phyloP scores from a whole-genome alignment of 306 rosid species.

The Castanea mollissima region DNA sequence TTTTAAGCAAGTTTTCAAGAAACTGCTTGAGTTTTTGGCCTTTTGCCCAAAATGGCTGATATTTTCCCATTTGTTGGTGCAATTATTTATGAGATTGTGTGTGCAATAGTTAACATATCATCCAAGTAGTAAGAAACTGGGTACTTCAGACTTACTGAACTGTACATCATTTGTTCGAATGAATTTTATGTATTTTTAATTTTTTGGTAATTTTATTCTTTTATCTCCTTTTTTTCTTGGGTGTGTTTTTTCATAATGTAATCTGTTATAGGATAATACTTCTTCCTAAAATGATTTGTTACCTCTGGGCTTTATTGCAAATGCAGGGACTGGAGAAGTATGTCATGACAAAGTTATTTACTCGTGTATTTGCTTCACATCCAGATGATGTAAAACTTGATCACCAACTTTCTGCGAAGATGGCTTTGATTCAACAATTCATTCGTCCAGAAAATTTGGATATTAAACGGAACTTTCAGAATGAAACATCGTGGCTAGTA shows the following conservation, averaged over 20 bases:
- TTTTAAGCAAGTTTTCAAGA: too few relatives aligned
- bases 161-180: background rate
- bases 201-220: background rate
- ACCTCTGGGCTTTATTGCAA: conserved; percentile 23
- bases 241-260: conserved; percentile 9
- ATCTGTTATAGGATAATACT: conserved; percentile 9
- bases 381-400: conserved; percentile 84
- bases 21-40: background rate
- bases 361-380: conserved; percentile 89
- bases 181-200: background rate
- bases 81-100: background rate
- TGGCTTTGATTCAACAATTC: conserved; percentile 86
- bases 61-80: background rate
- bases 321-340: conserved; percentile 98
- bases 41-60: background rate
- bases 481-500: conserved; percentile 98
- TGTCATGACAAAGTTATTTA: conserved; percentile 95
- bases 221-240: background rate
- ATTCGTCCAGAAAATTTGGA: conserved; percentile 93
- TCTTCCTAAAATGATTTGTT: conserved; percentile 23
- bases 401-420: conserved; percentile 76
- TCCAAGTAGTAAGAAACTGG: background rate
- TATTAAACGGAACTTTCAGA: conserved; percentile 72
- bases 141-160: background rate
- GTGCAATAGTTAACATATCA: background rate